phyloP scores from a whole-genome alignment of 768 basidiomycete species.

The Rhodocollybia butyracea region DNA sequence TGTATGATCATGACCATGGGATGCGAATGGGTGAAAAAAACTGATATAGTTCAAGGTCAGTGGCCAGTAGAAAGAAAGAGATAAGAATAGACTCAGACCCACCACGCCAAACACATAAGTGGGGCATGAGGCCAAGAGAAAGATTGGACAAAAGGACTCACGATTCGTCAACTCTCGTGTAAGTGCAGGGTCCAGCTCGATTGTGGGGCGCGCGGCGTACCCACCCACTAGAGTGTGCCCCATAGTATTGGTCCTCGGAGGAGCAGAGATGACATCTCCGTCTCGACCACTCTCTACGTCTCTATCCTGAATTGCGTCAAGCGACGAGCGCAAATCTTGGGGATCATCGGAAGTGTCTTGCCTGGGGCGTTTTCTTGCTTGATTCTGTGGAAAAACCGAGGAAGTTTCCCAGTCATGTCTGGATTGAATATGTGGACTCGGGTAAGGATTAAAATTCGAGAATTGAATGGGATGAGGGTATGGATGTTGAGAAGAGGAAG shows the following conservation, averaged over 20 bases:
- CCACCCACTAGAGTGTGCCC: constrained; percentile 10
- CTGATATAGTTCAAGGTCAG: constrained; percentile 32
- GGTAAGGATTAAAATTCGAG: background rate
- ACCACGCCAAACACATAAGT: no score
- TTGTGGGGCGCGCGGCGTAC: constrained; percentile 31
- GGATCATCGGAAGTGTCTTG: background rate
- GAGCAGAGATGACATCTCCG: background rate
- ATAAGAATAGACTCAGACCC: no score
- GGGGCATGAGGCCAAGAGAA: no score
- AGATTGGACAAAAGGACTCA: constrained; percentile 32
- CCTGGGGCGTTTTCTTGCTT: constrained; percentile 1
- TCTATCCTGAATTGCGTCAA: background rate
- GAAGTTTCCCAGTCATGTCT: background rate
- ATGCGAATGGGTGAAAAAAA: constrained; percentile 81
- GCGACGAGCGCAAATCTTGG: background rate
- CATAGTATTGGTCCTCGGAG: background rate
- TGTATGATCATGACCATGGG: constrained; percentile 76
- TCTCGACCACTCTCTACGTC: background rate
- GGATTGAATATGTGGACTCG: background rate
- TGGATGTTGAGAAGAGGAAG: background rate
- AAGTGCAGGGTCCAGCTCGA: constrained; percentile 56
- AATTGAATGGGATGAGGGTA: background rate
- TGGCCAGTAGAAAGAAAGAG: background rate
- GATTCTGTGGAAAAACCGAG: background rate
- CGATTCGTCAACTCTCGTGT: constrained; percentile 75